Percentiles rank a stretch among this genome's conserved stretches.
Conservation (phyloP, 768 basidiomycete species). For the Suillus americanus region DNA sequence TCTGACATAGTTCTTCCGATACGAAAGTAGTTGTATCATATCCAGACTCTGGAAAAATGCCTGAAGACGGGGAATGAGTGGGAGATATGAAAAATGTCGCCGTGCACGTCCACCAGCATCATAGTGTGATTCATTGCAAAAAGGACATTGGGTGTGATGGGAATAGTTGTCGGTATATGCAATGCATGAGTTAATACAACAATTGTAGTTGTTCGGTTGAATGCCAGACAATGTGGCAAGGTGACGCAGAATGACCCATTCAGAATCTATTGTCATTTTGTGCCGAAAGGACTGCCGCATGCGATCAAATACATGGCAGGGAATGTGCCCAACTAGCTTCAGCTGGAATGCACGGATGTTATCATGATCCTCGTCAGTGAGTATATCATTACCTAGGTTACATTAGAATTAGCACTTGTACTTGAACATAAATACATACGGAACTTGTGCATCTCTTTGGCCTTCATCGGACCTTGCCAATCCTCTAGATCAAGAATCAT, state of each 20-base stretch:
- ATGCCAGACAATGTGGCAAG: constrained; percentile 10
- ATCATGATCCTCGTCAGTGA: constrained; percentile 25
- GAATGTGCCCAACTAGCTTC: constrained; percentile 25
- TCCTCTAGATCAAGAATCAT: no score
- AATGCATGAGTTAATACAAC: constrained; percentile 30
- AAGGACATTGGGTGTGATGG: constrained; percentile 28
- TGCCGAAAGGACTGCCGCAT: constrained; percentile 27
- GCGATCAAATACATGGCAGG: constrained; percentile 21
- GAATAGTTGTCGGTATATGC: constrained; percentile 4
- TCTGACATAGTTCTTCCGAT: constrained; percentile 9
- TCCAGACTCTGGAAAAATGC: constrained; percentile 19
- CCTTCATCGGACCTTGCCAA: no score
- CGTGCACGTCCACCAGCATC: constrained; percentile 21
- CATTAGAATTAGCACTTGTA: no score
- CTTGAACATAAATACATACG: no score
- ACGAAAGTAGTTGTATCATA: constrained; percentile 21
- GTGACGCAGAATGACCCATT: constrained; percentile 24
- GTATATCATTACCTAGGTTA: constrained; percentile 16
- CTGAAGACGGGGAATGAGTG: constrained; percentile 27
- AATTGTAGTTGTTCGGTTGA: constrained; percentile 24
- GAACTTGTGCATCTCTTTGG: no score
- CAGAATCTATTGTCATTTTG: constrained; percentile 25
- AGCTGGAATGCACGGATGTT: constrained; percentile 30
- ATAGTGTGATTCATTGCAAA: constrained; percentile 33
- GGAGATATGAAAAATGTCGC: constrained; percentile 30